Evolutionary conservation across 805 yeast species (phyloP).

Genomic region (Metschnikowia dekortorum): DNA sequence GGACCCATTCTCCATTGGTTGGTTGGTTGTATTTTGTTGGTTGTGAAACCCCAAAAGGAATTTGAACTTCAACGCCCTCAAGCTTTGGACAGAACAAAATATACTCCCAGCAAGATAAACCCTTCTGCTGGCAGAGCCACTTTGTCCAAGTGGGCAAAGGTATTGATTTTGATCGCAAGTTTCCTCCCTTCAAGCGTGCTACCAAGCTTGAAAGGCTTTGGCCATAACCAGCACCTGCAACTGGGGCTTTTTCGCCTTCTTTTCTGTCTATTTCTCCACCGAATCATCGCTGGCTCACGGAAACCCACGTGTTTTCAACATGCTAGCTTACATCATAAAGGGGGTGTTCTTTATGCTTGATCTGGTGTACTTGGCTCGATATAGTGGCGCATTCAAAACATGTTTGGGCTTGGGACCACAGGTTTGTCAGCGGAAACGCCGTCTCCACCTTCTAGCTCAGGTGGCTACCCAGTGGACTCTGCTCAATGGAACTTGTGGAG

Average conservation of each 20-base stretch:
- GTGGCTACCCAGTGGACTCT: slow-evolving; percentile 42
- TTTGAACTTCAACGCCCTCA: too few relatives aligned
- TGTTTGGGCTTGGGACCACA: slow-evolving; percentile 90
- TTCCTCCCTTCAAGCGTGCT: slow-evolving; percentile 10
- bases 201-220: slow-evolving; percentile 11
- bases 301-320: slow-evolving; percentile 59
- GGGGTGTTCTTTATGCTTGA: slow-evolving; percentile 82
- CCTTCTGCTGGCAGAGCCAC: too few relatives aligned
- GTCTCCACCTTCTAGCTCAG: slow-evolving; percentile 33
- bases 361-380: slow-evolving; percentile 74
- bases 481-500: slow-evolving; percentile 85
- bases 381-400: slow-evolving; percentile 73
- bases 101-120: too few relatives aligned
- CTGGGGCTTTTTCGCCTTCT: slow-evolving; percentile 60
- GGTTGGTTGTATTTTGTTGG: too few relatives aligned
- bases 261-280: slow-evolving; percentile 52
- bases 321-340: slow-evolving; percentile 96
- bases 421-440: slow-evolving; percentile 14
- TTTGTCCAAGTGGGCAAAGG: slow-evolving; percentile 3
- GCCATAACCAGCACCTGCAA: slow-evolving; percentile 35
- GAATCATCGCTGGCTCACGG: slow-evolving; percentile 70
- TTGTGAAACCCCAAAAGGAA: too few relatives aligned
- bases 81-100: too few relatives aligned
- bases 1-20: too few relatives aligned
- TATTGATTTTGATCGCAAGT: slow-evolving; percentile 9